Evolutionary conservation across 805 yeast species (phyloP).

Genomic region (Teunomyces gatunensis): DNA sequence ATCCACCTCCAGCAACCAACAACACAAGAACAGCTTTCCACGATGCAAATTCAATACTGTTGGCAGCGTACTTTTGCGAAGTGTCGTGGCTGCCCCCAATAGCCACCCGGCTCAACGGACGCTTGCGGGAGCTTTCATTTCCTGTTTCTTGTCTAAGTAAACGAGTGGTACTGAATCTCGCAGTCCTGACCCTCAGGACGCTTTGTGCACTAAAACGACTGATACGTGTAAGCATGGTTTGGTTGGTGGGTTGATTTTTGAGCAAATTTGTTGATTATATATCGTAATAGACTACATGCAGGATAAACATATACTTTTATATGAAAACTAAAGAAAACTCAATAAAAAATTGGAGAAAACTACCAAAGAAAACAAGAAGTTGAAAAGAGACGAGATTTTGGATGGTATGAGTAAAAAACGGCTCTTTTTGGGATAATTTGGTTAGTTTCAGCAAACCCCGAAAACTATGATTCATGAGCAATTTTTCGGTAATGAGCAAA

Average conservation of each 20-base stretch:
- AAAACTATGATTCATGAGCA: neutral
- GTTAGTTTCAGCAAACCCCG: neutral
- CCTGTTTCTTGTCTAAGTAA: neutral
- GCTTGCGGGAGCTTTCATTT: conserved; percentile 19
- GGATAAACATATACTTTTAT: neutral
- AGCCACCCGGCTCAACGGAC: conserved; percentile 79
- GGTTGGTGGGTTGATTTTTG: conserved; percentile 2
- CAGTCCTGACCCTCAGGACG: conserved; percentile 7
- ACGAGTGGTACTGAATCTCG: neutral
- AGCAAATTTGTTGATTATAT: neutral
- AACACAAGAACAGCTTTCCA: conserved; percentile 81
- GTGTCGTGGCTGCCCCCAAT: conserved; percentile 55
- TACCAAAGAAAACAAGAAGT: neutral
- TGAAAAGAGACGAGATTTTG: neutral
- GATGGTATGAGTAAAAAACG: too few relatives aligned
- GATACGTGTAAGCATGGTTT: conserved; percentile 1
- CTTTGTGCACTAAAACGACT: conserved; percentile 2
- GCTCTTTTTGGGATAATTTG: neutral
- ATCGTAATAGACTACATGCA: neutral
- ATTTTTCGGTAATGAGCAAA: neutral
- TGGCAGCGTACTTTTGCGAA: conserved; percentile 33
- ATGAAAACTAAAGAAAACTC: too few relatives aligned
- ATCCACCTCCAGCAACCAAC: conserved; percentile 64
- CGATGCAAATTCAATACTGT: conserved; percentile 67
- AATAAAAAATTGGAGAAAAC: neutral